A percentile compares a stretch with the other conserved stretches of the same genome.
Evolutionary conservation across 169 alveolate species (phyloP).

Genomic region (Besnoitia besnoiti): DNA sequence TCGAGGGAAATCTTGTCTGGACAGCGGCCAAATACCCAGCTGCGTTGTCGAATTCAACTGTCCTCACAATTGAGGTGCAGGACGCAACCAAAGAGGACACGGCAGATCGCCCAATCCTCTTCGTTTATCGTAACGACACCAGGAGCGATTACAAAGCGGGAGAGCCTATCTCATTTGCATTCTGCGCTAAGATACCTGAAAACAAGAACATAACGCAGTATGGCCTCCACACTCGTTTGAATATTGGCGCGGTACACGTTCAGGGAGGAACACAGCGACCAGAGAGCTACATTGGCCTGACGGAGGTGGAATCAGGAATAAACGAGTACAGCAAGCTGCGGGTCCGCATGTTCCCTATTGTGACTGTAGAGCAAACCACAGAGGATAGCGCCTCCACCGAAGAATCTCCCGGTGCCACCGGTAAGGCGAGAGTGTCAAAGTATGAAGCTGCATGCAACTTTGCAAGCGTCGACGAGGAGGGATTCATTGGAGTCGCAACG

Average conservation of each 20-base stretch:
- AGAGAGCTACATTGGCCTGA: neutral
- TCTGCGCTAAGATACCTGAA: constrained; percentile 31
- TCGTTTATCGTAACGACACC: neutral
- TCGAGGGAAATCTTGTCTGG: neutral
- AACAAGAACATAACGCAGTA: neutral
- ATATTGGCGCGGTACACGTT: neutral
- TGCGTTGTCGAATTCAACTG: neutral
- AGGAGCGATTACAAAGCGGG: neutral
- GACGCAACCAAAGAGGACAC: constrained; percentile 4
- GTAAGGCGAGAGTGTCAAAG: neutral
- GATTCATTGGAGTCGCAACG: neutral
- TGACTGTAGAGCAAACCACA: neutral
- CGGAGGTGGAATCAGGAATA: constrained; percentile 30
- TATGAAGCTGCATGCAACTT: constrained; percentile 19
- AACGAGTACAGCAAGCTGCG: neutral
- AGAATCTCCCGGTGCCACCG: neutral
- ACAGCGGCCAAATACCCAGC: neutral
- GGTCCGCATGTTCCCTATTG: neutral
- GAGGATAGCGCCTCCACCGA: neutral
- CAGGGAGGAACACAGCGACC: neutral
- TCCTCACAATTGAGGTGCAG: constrained; percentile 22
- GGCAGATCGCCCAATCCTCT: constrained; percentile 8
- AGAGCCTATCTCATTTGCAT: neutral
- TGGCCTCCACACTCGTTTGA: neutral
- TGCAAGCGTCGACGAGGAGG: neutral